phyloP scores from a whole-genome alignment of 2,329 filamentous ascomycete genomes.

The Trichoderma sp. region DNA sequence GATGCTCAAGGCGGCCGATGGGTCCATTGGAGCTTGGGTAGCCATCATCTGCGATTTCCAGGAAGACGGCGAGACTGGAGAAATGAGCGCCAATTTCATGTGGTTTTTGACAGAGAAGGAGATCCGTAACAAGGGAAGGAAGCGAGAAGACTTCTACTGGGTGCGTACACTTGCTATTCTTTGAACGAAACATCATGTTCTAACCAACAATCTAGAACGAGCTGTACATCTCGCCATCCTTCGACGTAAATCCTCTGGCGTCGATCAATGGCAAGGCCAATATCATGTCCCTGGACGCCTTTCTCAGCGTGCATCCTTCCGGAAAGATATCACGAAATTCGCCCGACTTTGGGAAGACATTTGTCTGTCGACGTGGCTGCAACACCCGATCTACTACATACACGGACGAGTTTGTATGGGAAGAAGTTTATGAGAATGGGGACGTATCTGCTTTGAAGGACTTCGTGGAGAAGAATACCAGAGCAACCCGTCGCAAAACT shows the following conservation, averaged over 20 bases:
- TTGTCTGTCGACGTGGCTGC: slow-evolving; percentile 86
- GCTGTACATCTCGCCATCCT: slow-evolving; percentile 84
- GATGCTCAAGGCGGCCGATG: slow-evolving; percentile 78
- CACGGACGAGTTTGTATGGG: slow-evolving; percentile 90
- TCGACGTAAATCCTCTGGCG: slow-evolving; percentile 81
- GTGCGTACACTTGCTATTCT: slow-evolving; percentile 44
- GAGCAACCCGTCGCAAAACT: slow-evolving; percentile 54
- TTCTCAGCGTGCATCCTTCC: slow-evolving; percentile 68
- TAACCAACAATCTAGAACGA: slow-evolving; percentile 64
- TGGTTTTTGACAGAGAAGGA: slow-evolving; percentile 96
- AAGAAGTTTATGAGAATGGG: slow-evolving; percentile 73
- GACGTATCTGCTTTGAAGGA: slow-evolving; percentile 67
- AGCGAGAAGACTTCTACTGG: slow-evolving; percentile 74
- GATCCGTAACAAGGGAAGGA: slow-evolving; percentile 80
- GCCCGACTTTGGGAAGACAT: slow-evolving; percentile 78
- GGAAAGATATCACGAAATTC: slow-evolving; percentile 74
- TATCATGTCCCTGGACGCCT: slow-evolving; percentile 72
- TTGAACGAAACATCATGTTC: not conserved
- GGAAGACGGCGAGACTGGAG: slow-evolving; percentile 63
- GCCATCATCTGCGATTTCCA: slow-evolving; percentile 84
- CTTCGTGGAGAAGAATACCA: slow-evolving; percentile 71
- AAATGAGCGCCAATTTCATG: slow-evolving; percentile 85
- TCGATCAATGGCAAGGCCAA: slow-evolving; percentile 89
- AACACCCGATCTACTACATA: slow-evolving; percentile 88
- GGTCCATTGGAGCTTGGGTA: slow-evolving; percentile 85